Conservation (phyloP, 306 rosid species). For the Dalbergia cultrata region DNA sequence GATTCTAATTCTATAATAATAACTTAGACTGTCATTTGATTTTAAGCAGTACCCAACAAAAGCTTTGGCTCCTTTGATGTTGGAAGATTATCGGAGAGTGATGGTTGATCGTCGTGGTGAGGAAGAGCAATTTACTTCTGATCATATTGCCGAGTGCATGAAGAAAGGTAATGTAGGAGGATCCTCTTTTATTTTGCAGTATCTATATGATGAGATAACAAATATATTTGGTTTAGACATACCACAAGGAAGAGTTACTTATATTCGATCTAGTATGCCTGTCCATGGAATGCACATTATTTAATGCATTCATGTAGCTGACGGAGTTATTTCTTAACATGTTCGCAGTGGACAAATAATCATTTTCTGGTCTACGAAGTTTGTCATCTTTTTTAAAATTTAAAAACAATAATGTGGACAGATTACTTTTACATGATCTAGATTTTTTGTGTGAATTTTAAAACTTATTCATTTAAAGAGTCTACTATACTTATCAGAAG, state of each 20-base stretch:
- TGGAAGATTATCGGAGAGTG: conserved; percentile 87
- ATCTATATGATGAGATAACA: conserved; percentile 10
- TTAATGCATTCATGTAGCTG: conserved; percentile 3
- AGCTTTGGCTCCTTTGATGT: conserved; percentile 90
- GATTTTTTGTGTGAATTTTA: conserved; percentile 12
- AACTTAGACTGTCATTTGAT: conserved; percentile 31
- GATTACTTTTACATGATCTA: conserved; percentile 12
- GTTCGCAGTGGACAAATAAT: not conserved
- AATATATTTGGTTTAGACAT: conserved; percentile 21
- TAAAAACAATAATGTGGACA: not conserved
- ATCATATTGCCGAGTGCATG: conserved; percentile 80
- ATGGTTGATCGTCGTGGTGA: conserved; percentile 96
- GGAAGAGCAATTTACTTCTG: conserved; percentile 81
- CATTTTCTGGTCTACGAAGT: not conserved
- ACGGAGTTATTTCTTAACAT: not conserved
- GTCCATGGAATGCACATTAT: conserved; percentile 2
- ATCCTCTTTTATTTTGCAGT: conserved; percentile 6
- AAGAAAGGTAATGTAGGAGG: conserved; percentile 71
- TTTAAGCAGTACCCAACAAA: conserved; percentile 88
- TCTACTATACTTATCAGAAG: conserved; percentile 20
- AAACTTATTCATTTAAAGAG: not conserved
- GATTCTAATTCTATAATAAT: conserved; percentile 18
- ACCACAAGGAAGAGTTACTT: not conserved
- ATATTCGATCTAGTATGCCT: conserved; percentile 11
- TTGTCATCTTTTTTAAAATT: not conserved